A percentile compares a stretch with the other conserved stretches of the same genome.
These are phyloP conservation scores for Paspalum vaginatum DNA, from an alignment of 176 grass and related monocot genomes.

Conservation along the genomic window DNA sequence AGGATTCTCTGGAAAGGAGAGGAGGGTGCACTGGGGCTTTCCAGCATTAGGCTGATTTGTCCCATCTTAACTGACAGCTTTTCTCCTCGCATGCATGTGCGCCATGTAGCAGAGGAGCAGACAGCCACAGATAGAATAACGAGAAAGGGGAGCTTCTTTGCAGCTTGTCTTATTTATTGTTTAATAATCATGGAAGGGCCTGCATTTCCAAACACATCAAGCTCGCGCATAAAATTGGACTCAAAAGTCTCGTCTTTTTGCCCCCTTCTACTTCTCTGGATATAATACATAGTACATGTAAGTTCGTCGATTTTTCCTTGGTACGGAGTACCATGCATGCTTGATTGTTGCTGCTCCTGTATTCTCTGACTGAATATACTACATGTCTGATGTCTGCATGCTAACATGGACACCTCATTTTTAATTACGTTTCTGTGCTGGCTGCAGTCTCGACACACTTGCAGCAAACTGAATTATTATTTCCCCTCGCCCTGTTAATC, in stretches of 20 bases:
- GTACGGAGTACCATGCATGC: background rate
- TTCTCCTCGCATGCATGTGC: conserved; percentile 1
- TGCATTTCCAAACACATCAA: background rate
- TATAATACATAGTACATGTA: no score
- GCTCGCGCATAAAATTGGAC: background rate
- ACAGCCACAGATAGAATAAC: no score
- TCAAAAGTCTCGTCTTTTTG: no score
- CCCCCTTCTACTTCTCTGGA: no score
- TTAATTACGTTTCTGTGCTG: no score
- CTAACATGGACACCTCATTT: no score
- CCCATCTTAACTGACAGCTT: background rate
- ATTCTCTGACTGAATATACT: background rate
- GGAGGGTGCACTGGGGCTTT: background rate
- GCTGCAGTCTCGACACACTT: background rate
- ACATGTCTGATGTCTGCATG: no score
- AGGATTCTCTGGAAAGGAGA: background rate
- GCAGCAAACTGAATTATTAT: background rate
- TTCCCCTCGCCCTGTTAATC: background rate
- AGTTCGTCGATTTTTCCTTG: background rate
- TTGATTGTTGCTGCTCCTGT: background rate
- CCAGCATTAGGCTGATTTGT: background rate
- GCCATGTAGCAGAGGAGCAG: background rate
- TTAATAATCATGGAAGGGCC: no score
- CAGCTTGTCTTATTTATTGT: no score
- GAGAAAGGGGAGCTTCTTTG: no score